Evolutionary conservation across 2,329 filamentous ascomycete genomes (phyloP).

Genomic region (Shiraia bambusicola): DNA sequence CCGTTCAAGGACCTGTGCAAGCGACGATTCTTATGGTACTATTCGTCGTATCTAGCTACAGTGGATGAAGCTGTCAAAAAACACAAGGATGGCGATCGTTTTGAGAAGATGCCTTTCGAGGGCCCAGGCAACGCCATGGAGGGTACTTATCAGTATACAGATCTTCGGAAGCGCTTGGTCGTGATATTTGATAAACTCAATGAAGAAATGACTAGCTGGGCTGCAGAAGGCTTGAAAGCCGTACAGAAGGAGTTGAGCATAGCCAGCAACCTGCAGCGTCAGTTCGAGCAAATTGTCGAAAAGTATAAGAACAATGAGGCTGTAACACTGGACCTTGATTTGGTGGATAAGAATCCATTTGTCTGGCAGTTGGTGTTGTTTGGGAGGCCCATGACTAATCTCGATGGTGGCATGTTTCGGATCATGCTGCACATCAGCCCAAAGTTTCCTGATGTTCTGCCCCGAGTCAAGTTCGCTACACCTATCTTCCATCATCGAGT

Average conservation of each 20-base stretch:
- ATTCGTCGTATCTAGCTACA: conserved; percentile 76
- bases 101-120: conserved; percentile 89
- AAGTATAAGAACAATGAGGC: conserved; percentile 70
- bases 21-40: conserved; percentile 93
- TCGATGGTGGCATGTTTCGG: conserved; percentile 83
- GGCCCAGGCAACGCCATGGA: conserved; percentile 75
- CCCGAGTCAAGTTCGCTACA: conserved; percentile 77
- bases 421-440: conserved; percentile 80
- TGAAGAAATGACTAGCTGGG: conserved; percentile 72
- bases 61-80: conserved; percentile 66
- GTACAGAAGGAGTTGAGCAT: conserved; percentile 70
- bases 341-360: conserved; percentile 83
- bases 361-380: conserved; percentile 88
- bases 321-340: conserved; percentile 70
- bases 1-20: conserved; percentile 91
- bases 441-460: conserved; percentile 84
- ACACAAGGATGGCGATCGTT: conserved; percentile 63
- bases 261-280: conserved; percentile 77
- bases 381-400: conserved; percentile 86
- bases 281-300: conserved; percentile 79
- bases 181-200: conserved; percentile 71
- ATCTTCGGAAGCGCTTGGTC: conserved; percentile 68
- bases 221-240: conserved; percentile 63
- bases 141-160: conserved; percentile 78
- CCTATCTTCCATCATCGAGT: conserved; percentile 87